Conservation (phyloP, 139 green algal species). For the Protoeuglena noctilucae region DNA sequence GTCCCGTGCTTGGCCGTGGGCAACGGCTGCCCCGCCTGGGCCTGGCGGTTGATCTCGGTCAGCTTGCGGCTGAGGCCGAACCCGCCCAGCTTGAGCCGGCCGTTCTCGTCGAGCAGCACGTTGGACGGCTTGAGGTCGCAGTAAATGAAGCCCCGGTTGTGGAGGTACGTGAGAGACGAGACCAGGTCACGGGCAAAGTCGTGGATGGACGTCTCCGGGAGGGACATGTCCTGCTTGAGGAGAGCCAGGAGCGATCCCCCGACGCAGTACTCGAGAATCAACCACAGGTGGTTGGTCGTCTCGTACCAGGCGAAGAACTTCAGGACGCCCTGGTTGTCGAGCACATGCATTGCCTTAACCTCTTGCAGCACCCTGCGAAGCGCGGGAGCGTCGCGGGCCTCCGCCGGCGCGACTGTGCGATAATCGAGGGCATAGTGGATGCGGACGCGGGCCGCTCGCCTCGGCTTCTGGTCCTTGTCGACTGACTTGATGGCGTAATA, state of each 20-base stretch:
- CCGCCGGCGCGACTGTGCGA: no score
- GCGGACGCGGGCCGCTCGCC: no score
- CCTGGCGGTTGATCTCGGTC: conserved; percentile 54
- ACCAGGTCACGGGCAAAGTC: conserved; percentile 69
- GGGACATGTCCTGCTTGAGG: conserved; percentile 54
- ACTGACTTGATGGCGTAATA: conserved; percentile 92
- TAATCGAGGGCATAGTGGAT: no score
- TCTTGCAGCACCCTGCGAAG: conserved; percentile 81
- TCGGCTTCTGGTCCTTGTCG: conserved; percentile 64
- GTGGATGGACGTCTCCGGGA: conserved; percentile 72
- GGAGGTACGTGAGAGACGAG: conserved; percentile 49
- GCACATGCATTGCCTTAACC: conserved; percentile 60
- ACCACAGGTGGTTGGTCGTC: conserved; percentile 88
- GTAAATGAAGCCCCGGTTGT: conserved; percentile 65
- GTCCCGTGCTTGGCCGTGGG: conserved; percentile 59
- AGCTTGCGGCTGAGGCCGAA: conserved; percentile 63
- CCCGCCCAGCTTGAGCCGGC: conserved; percentile 77
- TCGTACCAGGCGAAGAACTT: conserved; percentile 92
- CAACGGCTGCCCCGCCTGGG: conserved; percentile 7
- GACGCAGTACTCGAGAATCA: conserved; percentile 96
- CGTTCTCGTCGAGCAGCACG: conserved; percentile 86
- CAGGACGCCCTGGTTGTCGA: conserved; percentile 76
- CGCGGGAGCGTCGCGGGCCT: no score
- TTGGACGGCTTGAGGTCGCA: conserved; percentile 89
- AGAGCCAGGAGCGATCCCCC: conserved; percentile 76